Evolutionary conservation across 208 protist genomes (phyloP).

Genomic region (Porcisia hertigi): DNA sequence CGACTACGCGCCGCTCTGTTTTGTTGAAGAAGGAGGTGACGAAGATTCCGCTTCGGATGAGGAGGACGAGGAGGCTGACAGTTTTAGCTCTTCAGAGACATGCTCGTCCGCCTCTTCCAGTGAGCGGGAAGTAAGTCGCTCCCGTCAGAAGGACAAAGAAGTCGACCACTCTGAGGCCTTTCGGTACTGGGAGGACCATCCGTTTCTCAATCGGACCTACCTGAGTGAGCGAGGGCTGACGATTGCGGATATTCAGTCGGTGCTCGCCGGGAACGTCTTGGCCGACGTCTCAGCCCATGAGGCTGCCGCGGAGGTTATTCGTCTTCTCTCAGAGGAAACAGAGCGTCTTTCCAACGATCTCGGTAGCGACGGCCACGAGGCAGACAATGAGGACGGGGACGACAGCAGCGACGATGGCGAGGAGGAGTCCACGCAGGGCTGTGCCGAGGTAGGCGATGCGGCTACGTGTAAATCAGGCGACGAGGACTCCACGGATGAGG

Average conservation of each 20-base stretch:
- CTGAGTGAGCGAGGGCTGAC: slow-evolving; percentile 71
- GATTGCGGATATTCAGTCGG: slow-evolving; percentile 67
- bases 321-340: slow-evolving; percentile 68
- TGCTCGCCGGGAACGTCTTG: slow-evolving; percentile 63
- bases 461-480: background rate
- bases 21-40: slow-evolving; percentile 44
- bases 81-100: slow-evolving; percentile 26
- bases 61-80: slow-evolving; percentile 21
- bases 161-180: slow-evolving; percentile 37
- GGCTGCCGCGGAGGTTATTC: slow-evolving; percentile 79
- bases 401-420: slow-evolving; percentile 22
- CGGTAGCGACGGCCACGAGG: slow-evolving; percentile 49
- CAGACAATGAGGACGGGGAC: slow-evolving; percentile 47
- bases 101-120: slow-evolving; percentile 20
- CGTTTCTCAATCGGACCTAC: slow-evolving; percentile 64
- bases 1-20: slow-evolving; percentile 82
- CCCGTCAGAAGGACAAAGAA: slow-evolving; percentile 29
- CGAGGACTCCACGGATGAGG: slow-evolving; percentile 7
- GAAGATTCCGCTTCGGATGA: slow-evolving; percentile 31
- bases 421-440: background rate
- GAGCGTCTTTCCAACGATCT: slow-evolving; percentile 44
- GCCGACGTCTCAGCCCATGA: slow-evolving; percentile 48
- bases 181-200: slow-evolving; percentile 71
- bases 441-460: background rate
- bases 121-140: slow-evolving; percentile 16